phyloP scores from a whole-genome alignment of 768 basidiomycete genomes.

The Pulveroboletus sp. region DNA sequence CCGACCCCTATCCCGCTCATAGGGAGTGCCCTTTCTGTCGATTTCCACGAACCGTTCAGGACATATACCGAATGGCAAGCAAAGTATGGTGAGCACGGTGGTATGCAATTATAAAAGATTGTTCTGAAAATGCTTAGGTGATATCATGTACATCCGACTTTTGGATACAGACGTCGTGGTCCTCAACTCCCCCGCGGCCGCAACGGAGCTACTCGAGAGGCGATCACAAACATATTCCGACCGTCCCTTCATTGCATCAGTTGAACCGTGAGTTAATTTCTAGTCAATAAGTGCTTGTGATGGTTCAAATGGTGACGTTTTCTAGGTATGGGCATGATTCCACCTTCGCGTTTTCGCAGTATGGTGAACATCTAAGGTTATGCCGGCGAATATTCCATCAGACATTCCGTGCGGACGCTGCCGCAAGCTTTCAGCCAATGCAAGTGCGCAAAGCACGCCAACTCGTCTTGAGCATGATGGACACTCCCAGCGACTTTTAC shows the following conservation, averaged over 20 bases:
- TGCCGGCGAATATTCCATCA: no score
- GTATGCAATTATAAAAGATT: not conserved
- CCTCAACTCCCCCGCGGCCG: conserved; percentile 42
- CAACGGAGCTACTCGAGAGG: conserved; percentile 45
- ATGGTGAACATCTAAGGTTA: conserved; percentile 11
- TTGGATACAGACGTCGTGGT: conserved; percentile 45
- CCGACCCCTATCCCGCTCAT: conserved; percentile 18
- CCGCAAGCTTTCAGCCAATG: conserved; percentile 3
- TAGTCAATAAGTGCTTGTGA: no score
- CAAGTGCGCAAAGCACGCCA: conserved; percentile 12
- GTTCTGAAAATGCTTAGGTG: conserved; percentile 26
- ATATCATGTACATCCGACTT: conserved; percentile 47
- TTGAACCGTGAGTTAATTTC: conserved; percentile 13
- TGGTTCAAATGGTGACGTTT: not conserved
- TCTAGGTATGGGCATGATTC: conserved; percentile 16
- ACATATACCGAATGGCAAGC: conserved; percentile 18
- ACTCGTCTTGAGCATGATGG: conserved; percentile 5
- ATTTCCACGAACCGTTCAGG: conserved; percentile 10
- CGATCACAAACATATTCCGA: conserved; percentile 49
- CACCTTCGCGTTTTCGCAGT: conserved; percentile 9
- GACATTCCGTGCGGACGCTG: conserved; percentile 7
- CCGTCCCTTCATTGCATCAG: conserved; percentile 36
- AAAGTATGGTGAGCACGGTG: conserved; percentile 12
- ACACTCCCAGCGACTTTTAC: conserved; percentile 2
- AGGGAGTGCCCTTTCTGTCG: conserved; percentile 17